phyloP scores from a whole-genome alignment of 164 flowering plant genomes.

The Litsea cubeba region DNA sequence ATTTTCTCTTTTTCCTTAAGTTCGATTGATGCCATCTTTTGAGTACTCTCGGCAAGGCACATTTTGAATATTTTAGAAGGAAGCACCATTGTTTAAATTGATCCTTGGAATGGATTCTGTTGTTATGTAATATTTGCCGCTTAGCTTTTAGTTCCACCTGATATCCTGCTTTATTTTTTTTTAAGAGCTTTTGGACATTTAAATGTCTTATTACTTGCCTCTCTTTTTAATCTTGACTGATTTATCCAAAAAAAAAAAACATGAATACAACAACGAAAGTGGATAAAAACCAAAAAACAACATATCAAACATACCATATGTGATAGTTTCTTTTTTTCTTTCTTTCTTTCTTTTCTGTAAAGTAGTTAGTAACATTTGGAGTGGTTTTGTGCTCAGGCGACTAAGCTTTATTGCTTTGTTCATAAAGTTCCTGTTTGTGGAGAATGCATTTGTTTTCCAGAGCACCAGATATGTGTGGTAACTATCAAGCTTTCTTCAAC shows the following conservation, averaged over 20 bases:
- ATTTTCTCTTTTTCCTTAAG: too few species aligned
- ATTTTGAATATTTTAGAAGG: too few species aligned
- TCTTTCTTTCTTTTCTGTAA: not conserved
- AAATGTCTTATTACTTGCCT: not conserved
- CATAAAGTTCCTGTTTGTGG: slow-evolving; percentile 99
- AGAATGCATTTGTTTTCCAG: slow-evolving; percentile 94
- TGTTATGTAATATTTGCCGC: not conserved
- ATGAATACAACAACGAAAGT: not conserved
- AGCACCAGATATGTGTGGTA: slow-evolving; percentile 98
- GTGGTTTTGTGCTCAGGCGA: slow-evolving; percentile 60
- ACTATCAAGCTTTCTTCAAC: not conserved
- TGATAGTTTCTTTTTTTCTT: too few species aligned
- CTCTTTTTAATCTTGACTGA: not conserved
- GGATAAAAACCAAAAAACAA: not conserved
- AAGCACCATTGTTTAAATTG: too few species aligned
- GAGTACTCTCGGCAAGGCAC: too few species aligned
- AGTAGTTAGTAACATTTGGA: slow-evolving; percentile 5
- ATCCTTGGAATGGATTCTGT: too few species aligned
- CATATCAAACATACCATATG: not conserved
- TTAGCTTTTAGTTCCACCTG: not conserved
- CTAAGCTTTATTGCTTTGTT: slow-evolving; percentile 94
- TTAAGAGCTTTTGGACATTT: not conserved
- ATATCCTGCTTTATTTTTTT: not conserved
- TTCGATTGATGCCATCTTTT: too few species aligned
- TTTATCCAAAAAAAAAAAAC: not conserved